Evolutionary conservation across 345 rosid species (phyloP).

Genomic region (Populus davidiana): DNA sequence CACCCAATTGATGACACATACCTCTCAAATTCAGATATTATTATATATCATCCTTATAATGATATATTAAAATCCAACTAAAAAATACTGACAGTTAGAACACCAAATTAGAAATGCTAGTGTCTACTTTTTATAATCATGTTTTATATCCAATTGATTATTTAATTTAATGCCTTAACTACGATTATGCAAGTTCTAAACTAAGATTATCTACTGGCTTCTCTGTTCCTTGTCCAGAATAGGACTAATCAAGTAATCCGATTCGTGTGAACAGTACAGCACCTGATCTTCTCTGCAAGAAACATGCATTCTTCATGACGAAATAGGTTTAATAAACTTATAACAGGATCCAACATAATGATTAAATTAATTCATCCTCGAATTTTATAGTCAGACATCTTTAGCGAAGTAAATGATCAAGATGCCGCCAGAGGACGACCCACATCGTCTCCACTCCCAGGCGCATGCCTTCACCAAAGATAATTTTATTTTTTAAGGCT

Average conservation of each 20-base stretch:
- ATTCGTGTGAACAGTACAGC: neutral
- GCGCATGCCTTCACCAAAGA: conserved; percentile 37
- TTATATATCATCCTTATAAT: too few species aligned
- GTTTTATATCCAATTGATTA: neutral
- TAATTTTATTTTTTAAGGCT: conserved; percentile 3
- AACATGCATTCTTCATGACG: neutral
- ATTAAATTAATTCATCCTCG: neutral
- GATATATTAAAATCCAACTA: too few species aligned
- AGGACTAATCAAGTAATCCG: neutral
- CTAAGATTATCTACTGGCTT: neutral
- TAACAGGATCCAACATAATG: neutral
- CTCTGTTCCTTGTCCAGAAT: neutral
- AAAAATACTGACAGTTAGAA: too few species aligned
- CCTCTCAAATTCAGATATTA: too few species aligned
- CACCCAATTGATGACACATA: too few species aligned
- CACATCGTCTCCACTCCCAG: conserved; percentile 27
- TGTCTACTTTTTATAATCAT: too few species aligned
- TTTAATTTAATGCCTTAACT: neutral
- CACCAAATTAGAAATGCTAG: too few species aligned
- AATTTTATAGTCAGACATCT: neutral
- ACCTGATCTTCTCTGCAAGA: neutral
- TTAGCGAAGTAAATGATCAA: neutral
- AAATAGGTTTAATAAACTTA: neutral
- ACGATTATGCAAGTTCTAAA: neutral
- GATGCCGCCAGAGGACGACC: conserved; percentile 34